A percentile compares a stretch with the other conserved stretches of the same genome.
phyloP scores from a whole-genome alignment of 192 early-diverging fungal species.

The Backusella tarrabulga region DNA sequence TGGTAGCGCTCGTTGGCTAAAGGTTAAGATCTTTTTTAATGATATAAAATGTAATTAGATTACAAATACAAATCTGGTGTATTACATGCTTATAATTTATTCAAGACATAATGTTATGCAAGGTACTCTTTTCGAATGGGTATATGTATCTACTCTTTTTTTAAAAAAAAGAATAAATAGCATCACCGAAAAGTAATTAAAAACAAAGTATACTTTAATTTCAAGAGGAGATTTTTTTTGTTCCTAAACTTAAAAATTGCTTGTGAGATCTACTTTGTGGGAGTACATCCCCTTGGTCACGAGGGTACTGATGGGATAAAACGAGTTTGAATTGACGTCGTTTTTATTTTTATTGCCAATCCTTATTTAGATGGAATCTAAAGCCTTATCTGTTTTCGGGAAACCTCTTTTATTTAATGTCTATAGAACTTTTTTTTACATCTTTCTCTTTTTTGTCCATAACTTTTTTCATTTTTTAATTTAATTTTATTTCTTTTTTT shows the following conservation, averaged over 20 bases:
- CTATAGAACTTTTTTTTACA: background rate
- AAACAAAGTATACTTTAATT: background rate
- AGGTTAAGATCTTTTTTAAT: background rate
- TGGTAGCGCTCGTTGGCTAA: background rate
- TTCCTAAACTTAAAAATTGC: background rate
- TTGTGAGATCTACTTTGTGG: background rate
- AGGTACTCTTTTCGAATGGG: background rate
- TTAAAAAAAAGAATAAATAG: background rate
- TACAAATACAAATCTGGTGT: background rate
- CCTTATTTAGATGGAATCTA: background rate
- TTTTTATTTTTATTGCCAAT: slow-evolving; percentile 5
- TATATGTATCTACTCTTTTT: background rate
- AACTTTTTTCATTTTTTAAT: background rate
- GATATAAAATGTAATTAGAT: background rate
- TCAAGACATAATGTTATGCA: background rate
- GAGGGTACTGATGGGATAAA: background rate
- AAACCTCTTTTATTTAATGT: background rate
- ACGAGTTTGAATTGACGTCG: slow-evolving; percentile 9
- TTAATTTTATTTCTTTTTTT: background rate
- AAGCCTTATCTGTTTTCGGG: slow-evolving; percentile 9
- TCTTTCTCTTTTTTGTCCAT: background rate
- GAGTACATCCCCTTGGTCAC: slow-evolving; percentile 7
- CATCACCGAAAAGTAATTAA: background rate
- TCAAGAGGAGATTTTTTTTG: background rate
- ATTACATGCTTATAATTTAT: background rate